phyloP scores from a whole-genome alignment of 2,329 filamentous ascomycete species.

The Emergomyces orientalis region DNA sequence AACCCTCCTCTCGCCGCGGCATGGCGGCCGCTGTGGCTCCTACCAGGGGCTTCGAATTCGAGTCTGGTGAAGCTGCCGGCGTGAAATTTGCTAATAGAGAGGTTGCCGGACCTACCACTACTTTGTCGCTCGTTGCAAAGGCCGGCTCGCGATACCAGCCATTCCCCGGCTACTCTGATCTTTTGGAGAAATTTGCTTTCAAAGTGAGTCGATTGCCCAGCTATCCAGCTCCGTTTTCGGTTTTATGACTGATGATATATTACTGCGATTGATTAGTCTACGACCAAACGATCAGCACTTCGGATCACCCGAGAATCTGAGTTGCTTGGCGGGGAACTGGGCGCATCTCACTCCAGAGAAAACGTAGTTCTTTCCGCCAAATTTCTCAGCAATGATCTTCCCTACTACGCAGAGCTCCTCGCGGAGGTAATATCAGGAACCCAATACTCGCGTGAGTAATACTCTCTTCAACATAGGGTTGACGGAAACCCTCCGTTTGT shows the following conservation, averaged over 20 bases:
- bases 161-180: constrained; percentile 78
- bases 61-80: constrained; percentile 74
- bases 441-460: constrained; percentile 60
- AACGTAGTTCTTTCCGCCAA: constrained; percentile 85
- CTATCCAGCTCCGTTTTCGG: neutral
- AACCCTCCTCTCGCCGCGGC: constrained; percentile 49
- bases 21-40: constrained; percentile 57
- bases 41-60: constrained; percentile 74
- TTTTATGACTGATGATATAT: constrained; percentile 10
- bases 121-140: constrained; percentile 84
- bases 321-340: constrained; percentile 84
- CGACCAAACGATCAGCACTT: constrained; percentile 75
- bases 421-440: constrained; percentile 84
- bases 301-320: constrained; percentile 93
- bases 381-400: constrained; percentile 90
- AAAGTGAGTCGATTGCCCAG: constrained; percentile 53
- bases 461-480: neutral
- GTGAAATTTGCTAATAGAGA: constrained; percentile 91
- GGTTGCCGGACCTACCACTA: constrained; percentile 76
- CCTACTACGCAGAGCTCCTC: constrained; percentile 93
- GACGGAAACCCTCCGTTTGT: too few relatives aligned
- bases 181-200: constrained; percentile 92
- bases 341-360: constrained; percentile 82
- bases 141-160: constrained; percentile 90
- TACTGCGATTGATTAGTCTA: constrained; percentile 52